phyloP scores from a whole-genome alignment of 163 green algal genomes.

The Chlorella variabilis region DNA sequence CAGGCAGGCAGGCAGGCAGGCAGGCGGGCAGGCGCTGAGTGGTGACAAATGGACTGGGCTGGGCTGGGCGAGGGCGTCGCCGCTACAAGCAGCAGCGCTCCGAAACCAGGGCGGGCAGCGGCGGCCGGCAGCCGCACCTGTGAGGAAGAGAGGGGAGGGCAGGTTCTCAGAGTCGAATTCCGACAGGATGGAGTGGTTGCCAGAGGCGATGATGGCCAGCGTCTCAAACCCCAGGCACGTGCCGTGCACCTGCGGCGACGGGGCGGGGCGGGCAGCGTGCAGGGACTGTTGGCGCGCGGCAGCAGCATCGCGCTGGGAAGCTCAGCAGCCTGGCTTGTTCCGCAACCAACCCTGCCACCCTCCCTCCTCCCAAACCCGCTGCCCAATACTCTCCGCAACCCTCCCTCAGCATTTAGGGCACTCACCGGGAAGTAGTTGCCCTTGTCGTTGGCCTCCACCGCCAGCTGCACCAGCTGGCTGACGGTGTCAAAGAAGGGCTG shows the following conservation, averaged over 20 bases:
- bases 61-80: no score
- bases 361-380: no score
- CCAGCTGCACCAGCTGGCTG: conserved; percentile 66
- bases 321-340: no score
- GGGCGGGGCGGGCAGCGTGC: background rate
- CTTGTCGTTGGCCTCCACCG: conserved; percentile 77
- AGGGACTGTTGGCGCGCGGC: background rate
- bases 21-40: background rate
- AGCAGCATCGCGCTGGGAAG: no score
- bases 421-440: conserved; percentile 87
- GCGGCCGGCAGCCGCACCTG: conserved; percentile 36
- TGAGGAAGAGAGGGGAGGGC: conserved; percentile 72
- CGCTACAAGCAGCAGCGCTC: no score
- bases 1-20: background rate
- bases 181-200: conserved; percentile 57
- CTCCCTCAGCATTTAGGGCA: no score
- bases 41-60: no score
- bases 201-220: conserved; percentile 67
- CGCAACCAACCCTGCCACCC: no score
- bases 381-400: no score
- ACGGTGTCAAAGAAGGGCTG: conserved; percentile 83
- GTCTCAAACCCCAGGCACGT: conserved; percentile 89
- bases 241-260: conserved; percentile 69
- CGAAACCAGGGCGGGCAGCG: no score
- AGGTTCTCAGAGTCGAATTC: conserved; percentile 73